Conservation (phyloP, 495 filamentous ascomycete genomes). For the Podospora sp. region DNA sequence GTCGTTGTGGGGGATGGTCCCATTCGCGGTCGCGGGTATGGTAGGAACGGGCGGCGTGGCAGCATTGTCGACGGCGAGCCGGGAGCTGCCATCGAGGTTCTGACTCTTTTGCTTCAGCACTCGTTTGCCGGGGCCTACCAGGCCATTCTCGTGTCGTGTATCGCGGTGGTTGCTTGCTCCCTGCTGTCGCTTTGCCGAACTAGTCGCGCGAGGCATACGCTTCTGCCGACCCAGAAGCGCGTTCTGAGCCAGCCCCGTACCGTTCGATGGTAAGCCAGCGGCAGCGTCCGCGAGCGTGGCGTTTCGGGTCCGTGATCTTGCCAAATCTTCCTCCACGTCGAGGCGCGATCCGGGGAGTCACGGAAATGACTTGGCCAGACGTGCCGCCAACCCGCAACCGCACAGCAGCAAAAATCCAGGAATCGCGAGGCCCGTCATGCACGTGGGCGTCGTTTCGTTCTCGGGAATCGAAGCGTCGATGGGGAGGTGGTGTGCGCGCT, state of each 20-base stretch:
- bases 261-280: conserved; percentile 15
- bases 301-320: neutral
- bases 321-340: conserved; percentile 3
- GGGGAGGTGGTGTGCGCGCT: neutral
- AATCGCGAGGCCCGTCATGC: conserved; percentile 21
- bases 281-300: conserved; percentile 2
- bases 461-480: neutral
- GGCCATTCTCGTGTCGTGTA: conserved; percentile 85
- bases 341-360: conserved; percentile 14
- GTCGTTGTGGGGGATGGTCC: conserved; percentile 38
- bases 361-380: conserved; percentile 12
- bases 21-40: conserved; percentile 42
- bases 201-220: conserved; percentile 74
- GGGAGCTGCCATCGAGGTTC: conserved; percentile 39
- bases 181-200: conserved; percentile 66
- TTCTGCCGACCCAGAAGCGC: conserved; percentile 53
- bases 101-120: conserved; percentile 57
- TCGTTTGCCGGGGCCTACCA: conserved; percentile 82
- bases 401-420: conserved; percentile 13
- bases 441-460: conserved; percentile 3
- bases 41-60: conserved; percentile 42
- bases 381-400: conserved; percentile 24
- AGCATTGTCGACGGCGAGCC: conserved; percentile 35
- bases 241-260: conserved; percentile 53
- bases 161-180: conserved; percentile 68